Conservation (phyloP, 164 flowering plant species). For the Magnolia changhungtana region DNA sequence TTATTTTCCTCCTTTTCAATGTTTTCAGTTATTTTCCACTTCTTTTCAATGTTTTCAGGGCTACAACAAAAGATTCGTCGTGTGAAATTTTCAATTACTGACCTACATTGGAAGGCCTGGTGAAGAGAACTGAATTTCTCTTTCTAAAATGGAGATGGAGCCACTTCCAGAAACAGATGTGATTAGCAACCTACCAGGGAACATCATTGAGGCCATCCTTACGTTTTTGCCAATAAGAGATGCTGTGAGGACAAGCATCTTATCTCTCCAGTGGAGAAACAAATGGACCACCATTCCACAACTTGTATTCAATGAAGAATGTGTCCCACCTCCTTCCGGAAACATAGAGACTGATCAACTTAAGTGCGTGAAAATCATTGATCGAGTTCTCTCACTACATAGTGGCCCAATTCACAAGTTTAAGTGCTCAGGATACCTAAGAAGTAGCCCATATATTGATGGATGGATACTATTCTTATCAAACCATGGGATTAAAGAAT, state of each 20-base stretch:
- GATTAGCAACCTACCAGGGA: slow-evolving; percentile 45
- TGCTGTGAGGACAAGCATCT: slow-evolving; percentile 52
- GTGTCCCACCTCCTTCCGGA: slow-evolving; percentile 26
- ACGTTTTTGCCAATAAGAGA: slow-evolving; percentile 47
- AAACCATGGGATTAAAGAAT: slow-evolving; percentile 39
- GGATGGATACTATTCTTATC: slow-evolving; percentile 51
- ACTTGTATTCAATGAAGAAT: slow-evolving; percentile 47
- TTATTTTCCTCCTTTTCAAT: too few species aligned
- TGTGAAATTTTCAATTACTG: too few species aligned
- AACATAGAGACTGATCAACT: slow-evolving; percentile 21
- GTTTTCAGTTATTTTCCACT: too few species aligned
- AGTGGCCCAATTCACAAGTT: slow-evolving; percentile 47
- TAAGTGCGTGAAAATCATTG: slow-evolving; percentile 34
- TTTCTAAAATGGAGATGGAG: neutral
- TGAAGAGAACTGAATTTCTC: neutral
- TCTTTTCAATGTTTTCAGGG: too few species aligned
- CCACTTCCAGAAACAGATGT: slow-evolving; percentile 17
- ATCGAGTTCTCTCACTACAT: slow-evolving; percentile 53
- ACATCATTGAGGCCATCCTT: slow-evolving; percentile 44
- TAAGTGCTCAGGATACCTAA: slow-evolving; percentile 41
- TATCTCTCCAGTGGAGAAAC: slow-evolving; percentile 57
- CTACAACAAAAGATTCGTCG: too few species aligned
- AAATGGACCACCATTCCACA: slow-evolving; percentile 44
- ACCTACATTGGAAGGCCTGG: too few species aligned
- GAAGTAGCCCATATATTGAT: slow-evolving; percentile 40